Evolutionary conservation across 306 rosid genomes (phyloP), one percentile per base, ranked within the genome.

Genomic region (Herpetospermum pedunculosum): DNA sequence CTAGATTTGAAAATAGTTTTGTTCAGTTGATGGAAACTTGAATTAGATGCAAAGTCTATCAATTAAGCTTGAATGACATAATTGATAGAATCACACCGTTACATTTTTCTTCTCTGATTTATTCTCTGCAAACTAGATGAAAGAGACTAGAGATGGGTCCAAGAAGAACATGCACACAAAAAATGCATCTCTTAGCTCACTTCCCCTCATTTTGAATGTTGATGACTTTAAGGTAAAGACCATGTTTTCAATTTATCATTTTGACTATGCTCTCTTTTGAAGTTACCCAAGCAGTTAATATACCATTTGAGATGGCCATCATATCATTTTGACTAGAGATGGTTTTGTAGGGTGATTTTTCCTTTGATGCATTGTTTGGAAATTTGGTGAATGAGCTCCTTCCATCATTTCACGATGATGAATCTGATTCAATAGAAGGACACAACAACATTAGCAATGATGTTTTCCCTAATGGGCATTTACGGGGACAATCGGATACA

Each of bases 341-440:
- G 29, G n/a, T 19, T 14, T 69, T 52, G 65, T 57, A 94, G 98
- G 98, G 97, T 4, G 91, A 89, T n/a, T 94, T 94, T 83, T 94
- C 98, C 38, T 94, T 94, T 77, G 98, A 94, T 76, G 90, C 96
- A 14, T 82, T 91, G 81, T 94, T 94, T 70, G 98, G 98, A 60
- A 94, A 86, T 81, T 82, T 94, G 77, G 98, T 94, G 74, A 89
- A 82, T 38, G 96, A 88, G 70, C 97, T 89, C 60, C 98, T 94
- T 70, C 98, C 98, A 2, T 81, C 92, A 8, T 94, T 89, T 84
- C 90, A 77, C 82, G 84, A 87, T 63, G 96, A 88, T 59, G 98
- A 89, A 47, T 58, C 87, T 7, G 97, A 91, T 79, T 73, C 79
- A 53, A 34, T 81, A 25, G 99, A 91, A 50, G 96, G 83, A 52